phyloP scores from a whole-genome alignment of 768 basidiomycete genomes.

The Phylloporus sp. region DNA sequence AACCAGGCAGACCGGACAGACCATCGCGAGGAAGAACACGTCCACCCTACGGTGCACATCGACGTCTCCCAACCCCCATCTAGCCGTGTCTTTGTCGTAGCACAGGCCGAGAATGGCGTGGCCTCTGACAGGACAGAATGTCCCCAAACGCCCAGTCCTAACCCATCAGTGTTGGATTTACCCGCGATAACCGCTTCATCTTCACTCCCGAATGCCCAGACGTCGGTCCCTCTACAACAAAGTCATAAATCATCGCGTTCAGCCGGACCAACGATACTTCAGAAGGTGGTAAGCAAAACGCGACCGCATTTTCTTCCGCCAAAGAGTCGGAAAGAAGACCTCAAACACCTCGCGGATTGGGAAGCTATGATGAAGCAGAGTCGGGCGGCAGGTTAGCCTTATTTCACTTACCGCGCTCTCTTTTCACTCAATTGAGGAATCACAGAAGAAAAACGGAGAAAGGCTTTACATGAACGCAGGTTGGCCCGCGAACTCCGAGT shows the following conservation, averaged over 20 bases:
- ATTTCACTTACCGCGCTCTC: not conserved
- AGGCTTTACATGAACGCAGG: conserved; percentile 59
- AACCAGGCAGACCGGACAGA: conserved; percentile 3
- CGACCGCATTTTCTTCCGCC: conserved; percentile 85
- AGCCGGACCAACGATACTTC: conserved; percentile 63
- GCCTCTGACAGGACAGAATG: not conserved
- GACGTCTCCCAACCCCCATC: conserved; percentile 37
- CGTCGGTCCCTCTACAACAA: conserved; percentile 12
- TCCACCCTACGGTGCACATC: conserved; percentile 43
- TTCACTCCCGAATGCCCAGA: conserved; percentile 25
- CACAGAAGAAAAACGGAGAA: conserved; percentile 68
- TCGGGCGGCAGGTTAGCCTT: conserved; percentile 56
- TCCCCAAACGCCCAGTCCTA: not conserved
- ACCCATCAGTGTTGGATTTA: conserved; percentile 17
- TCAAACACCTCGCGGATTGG: conserved; percentile 83
- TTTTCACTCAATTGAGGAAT: conserved; percentile 2
- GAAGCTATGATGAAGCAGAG: conserved; percentile 84
- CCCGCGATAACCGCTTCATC: conserved; percentile 28
- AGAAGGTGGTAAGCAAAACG: conserved; percentile 80
- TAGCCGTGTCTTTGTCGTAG: conserved; percentile 26
- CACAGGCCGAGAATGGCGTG: not conserved
- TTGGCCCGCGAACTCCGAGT: conserved; percentile 60
- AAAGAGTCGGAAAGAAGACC: conserved; percentile 71
- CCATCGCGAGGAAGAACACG: conserved; percentile 3
- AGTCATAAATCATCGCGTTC: conserved; percentile 49